Base-by-base conservation (phyloP, 805 yeast species). In the Clavispora carvajalis region DNA sequence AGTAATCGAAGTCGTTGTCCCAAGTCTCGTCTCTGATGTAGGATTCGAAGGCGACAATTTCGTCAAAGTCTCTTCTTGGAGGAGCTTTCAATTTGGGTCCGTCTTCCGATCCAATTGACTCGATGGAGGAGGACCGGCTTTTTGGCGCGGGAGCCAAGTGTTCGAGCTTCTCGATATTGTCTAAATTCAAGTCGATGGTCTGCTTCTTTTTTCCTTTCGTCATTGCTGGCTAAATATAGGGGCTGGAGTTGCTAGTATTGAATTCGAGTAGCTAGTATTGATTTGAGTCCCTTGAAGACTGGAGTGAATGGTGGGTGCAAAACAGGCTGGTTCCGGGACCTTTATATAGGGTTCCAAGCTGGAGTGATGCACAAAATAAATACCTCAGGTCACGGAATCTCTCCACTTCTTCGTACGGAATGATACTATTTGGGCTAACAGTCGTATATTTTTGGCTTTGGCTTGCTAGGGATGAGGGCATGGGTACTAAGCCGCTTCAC, bases 21-120 rank as follows among this genome's bases (percentile, higher is more conserved):
- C 85, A 82, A 3, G 84, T 77, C 55, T 82, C 90, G 56, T 80
- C 85, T 54, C 79, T 73, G 44, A 84, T 66, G 58, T 69, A 84
- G 19, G 71, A 68, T 55, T 80, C 87, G 54, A 84, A 84, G 13
- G 77, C 70, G 15, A 67, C 68, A 45, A 84, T 62, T 38, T 76
- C 82, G 35, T 84, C 90, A 60, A 84, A 84, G 34, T 69, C 72
- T 34, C 65, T 60, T 39, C 60, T 45, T 41, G 71, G 69, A 18
- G 74, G 73, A n/a, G 72, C 69, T 28, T 48, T 52, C 47, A 68
- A 55, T 10, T 59, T 49, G n/a, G 47, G 44, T 33, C 49, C 48
- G 8, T 25, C 16, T 37, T 59, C 58, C 7, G 67, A 55, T 42
- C 67, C 73, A 24, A 66, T 55, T 5, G 73, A 64, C 7, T 53